Evolutionary conservation across 1,284 basidiomycete species (phyloP).

Genomic region (Albatrellus sp.): DNA sequence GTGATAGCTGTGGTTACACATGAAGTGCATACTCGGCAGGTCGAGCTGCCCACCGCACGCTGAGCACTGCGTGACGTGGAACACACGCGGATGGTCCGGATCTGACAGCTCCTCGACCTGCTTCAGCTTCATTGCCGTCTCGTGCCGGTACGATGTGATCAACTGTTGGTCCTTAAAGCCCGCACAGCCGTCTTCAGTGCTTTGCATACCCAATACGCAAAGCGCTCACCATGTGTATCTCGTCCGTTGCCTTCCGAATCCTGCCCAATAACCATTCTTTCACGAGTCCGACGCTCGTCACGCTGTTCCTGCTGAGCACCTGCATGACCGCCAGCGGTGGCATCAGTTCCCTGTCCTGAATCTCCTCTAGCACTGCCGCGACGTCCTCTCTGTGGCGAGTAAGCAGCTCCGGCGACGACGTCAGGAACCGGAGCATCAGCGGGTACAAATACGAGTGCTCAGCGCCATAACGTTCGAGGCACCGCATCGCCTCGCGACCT

Average conservation of each 20-base stretch:
- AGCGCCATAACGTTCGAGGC: constrained; percentile 66
- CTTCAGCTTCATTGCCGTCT: constrained; percentile 72
- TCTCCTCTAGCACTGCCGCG: constrained; percentile 54
- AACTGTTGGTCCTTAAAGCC: constrained; percentile 65
- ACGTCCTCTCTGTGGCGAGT: constrained; percentile 63
- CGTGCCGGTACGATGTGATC: constrained; percentile 76
- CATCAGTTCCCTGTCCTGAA: constrained; percentile 75
- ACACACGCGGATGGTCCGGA: constrained; percentile 68
- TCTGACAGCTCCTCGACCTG: constrained; percentile 77
- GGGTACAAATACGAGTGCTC: constrained; percentile 72
- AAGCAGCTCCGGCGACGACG: constrained; percentile 63
- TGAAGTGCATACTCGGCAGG: constrained; percentile 90
- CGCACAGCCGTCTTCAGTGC: not conserved
- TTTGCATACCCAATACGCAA: not conserved
- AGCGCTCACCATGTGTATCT: constrained; percentile 64
- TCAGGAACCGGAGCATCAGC: constrained; percentile 83
- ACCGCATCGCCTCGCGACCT: constrained; percentile 59
- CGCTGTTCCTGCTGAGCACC: constrained; percentile 74
- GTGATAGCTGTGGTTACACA: constrained; percentile 97
- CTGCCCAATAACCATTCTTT: constrained; percentile 79
- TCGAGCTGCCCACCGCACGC: constrained; percentile 83
- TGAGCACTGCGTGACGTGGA: constrained; percentile 89
- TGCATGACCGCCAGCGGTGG: constrained; percentile 84
- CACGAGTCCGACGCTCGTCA: constrained; percentile 83
- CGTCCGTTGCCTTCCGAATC: constrained; percentile 61